Conservation (phyloP, 208 protist genomes). For the Trypanosoma melophagium region DNA sequence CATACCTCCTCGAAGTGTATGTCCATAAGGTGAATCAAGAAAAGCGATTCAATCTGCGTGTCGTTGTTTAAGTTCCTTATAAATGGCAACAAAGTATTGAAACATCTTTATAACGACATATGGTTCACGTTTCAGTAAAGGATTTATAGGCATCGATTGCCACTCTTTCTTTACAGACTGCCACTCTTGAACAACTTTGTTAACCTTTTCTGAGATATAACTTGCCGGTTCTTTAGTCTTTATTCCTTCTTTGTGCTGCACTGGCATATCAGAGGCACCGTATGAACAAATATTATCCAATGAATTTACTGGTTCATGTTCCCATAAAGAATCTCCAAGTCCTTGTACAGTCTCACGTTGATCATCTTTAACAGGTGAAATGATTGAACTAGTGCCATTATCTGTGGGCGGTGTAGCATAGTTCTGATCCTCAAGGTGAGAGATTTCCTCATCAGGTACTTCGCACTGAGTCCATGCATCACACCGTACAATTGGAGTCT, state of each 20-base stretch:
- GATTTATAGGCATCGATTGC: slow-evolving; percentile 9
- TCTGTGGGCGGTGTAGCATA: too few species aligned
- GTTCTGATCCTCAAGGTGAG: too few species aligned
- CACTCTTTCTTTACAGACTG: slow-evolving; percentile 13
- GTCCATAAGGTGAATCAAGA: slow-evolving; percentile 34
- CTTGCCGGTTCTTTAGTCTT: background rate
- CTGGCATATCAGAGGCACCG: background rate
- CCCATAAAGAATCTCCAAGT: background rate
- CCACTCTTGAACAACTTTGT: slow-evolving; percentile 17
- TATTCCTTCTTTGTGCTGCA: background rate
- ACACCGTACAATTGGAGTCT: background rate
- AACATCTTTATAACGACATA: slow-evolving; percentile 17
- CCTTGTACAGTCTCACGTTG: background rate
- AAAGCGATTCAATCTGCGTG: slow-evolving; percentile 78
- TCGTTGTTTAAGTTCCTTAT: slow-evolving; percentile 82
- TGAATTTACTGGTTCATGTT: background rate
- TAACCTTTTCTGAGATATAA: background rate
- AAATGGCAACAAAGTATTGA: slow-evolving; percentile 76
- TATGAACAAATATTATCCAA: background rate
- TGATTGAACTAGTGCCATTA: background rate
- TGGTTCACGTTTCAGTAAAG: slow-evolving; percentile 12
- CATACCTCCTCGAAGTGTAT: slow-evolving; percentile 19
- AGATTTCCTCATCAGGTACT: background rate
- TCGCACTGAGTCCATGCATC: slow-evolving; percentile 4
- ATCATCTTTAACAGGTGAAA: background rate